Base-by-base conservation (phyloP, 495 filamentous ascomycete genomes). In the Penicillium diatomitis region DNA sequence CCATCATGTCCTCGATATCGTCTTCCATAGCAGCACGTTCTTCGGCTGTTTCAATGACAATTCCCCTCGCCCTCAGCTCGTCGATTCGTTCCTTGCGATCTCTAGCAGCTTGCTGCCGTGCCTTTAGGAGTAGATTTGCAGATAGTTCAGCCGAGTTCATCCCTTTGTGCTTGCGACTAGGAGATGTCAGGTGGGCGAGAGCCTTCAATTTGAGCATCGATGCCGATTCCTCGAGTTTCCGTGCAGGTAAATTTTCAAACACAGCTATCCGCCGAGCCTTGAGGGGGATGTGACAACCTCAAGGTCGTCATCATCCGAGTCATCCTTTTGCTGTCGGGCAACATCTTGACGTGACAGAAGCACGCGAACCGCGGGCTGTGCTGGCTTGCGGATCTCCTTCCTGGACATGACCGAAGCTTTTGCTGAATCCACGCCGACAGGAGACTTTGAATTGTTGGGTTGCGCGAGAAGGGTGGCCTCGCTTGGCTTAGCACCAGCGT, bases 1-100 rank as follows among this genome's bases (percentile, higher is more conserved):
- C 85, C 32, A 98, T 73, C 35, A 96, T 73, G 54, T 96, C 82
- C 52, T 97, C 94, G 20, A 96, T 78, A 49, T 90, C 80, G 29
- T 84, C 81, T 60, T 84, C 80, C 61, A 91, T 84, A 8, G 81
- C 80, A 53, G 86, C 83, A 49, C 87, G 76, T 55, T 99, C 90
- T 63, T 95, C 92, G 4, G 82, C 79, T 2, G 87, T 95, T 54
- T 87, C 84, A n/a, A 96, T 72, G 38, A 85, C 69, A 10, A 97
- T 74, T 32, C 92, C 92, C 61, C 84, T 86, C 12, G 83, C 81
- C 47, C 78, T 75, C 28, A 97, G 72, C 50, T 85, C 79, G 50
- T 87, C 80, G 10, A 97, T 76, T 48, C 83, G 84, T 54, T 88
- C 84, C 39, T 82, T 80, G n/a, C 88, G 77, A 60, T 90, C 90